Conservation (phyloP, 176 grass and related monocot genomes). For the Tuctoria greenei region DNA sequence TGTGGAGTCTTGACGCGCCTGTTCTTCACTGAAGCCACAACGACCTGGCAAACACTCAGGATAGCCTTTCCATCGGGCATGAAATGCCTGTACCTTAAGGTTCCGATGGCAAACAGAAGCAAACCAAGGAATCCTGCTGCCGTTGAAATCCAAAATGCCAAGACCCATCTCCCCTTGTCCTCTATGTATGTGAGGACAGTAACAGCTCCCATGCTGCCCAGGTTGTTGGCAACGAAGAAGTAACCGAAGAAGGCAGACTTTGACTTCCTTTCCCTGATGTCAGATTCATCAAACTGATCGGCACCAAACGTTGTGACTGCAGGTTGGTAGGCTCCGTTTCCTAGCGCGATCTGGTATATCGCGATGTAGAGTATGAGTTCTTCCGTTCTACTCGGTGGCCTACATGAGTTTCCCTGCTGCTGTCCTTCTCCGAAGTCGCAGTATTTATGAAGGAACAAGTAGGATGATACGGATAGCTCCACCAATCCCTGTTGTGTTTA, state of each 20-base stretch:
- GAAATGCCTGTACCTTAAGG: slow-evolving; percentile 46
- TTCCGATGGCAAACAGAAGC: slow-evolving; percentile 38
- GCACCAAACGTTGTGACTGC: slow-evolving; percentile 48
- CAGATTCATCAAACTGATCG: slow-evolving; percentile 58
- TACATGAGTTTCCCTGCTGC: no score
- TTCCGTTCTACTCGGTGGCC: slow-evolving; percentile 21
- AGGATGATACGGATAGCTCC: slow-evolving; percentile 43
- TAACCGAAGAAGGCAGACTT: slow-evolving; percentile 72
- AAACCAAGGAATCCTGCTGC: slow-evolving; percentile 6
- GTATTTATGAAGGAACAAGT: slow-evolving; percentile 43
- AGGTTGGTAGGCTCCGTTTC: slow-evolving; percentile 58
- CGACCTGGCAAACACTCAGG: slow-evolving; percentile 46
- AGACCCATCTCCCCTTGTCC: slow-evolving; percentile 47
- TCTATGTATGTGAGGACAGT: slow-evolving; percentile 48
- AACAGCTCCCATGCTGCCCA: slow-evolving; percentile 54
- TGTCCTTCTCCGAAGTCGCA: slow-evolving; percentile 28
- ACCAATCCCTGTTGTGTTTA: slow-evolving; percentile 64
- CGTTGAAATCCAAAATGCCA: slow-evolving; percentile 45
- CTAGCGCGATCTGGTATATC: slow-evolving; percentile 61
- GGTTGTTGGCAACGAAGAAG: slow-evolving; percentile 59
- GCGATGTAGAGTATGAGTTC: slow-evolving; percentile 38
- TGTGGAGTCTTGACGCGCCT: slow-evolving; percentile 24
- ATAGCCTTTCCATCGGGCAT: slow-evolving; percentile 37
- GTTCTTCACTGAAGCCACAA: slow-evolving; percentile 43
- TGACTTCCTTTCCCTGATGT: slow-evolving; percentile 29